phyloP scores from a whole-genome alignment of 768 basidiomycete genomes.

The Trichaptum fuscoviolaceum region DNA sequence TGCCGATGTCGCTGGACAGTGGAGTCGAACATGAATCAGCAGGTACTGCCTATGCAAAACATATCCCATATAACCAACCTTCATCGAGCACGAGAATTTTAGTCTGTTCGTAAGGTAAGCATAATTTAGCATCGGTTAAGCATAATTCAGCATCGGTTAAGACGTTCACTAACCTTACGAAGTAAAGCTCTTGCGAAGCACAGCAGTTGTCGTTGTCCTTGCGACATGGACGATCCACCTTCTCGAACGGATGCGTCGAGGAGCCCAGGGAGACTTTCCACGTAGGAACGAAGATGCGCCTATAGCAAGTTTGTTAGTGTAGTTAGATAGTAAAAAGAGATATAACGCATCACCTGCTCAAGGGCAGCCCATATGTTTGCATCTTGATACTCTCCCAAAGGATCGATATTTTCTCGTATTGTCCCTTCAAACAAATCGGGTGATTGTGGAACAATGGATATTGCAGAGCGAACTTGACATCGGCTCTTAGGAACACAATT shows the following conservation, averaged over 20 bases:
- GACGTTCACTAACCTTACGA: slow-evolving; percentile 46
- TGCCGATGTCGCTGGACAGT: slow-evolving; percentile 79
- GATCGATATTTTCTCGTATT: slow-evolving; percentile 86
- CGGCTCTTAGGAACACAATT: slow-evolving; percentile 8
- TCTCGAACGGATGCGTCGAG: slow-evolving; percentile 73
- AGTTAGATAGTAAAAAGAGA: slow-evolving; percentile 5
- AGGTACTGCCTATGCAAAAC: slow-evolving; percentile 2
- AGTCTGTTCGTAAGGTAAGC: slow-evolving; percentile 36
- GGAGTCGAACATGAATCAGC: slow-evolving; percentile 7
- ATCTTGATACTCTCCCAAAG: slow-evolving; percentile 68
- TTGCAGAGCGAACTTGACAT: slow-evolving; percentile 58
- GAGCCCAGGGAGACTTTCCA: slow-evolving; percentile 58
- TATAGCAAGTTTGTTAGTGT: slow-evolving; percentile 20
- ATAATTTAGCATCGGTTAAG: neutral
- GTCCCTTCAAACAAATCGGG: slow-evolving; percentile 57
- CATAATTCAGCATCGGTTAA: neutral
- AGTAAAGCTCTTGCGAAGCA: slow-evolving; percentile 86
- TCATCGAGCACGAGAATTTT: slow-evolving; percentile 93
- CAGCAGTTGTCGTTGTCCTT: slow-evolving; percentile 83
- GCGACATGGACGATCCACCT: slow-evolving; percentile 74
- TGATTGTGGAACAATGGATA: slow-evolving; percentile 61
- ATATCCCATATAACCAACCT: slow-evolving; percentile 36
- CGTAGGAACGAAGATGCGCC: slow-evolving; percentile 64
- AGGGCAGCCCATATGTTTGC: slow-evolving; percentile 85
- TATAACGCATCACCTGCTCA: slow-evolving; percentile 43